Percentiles rank a stretch among this genome's conserved stretches.
Conservation (phyloP, 2,329 filamentous ascomycete species). For the Alternaria sp. region DNA sequence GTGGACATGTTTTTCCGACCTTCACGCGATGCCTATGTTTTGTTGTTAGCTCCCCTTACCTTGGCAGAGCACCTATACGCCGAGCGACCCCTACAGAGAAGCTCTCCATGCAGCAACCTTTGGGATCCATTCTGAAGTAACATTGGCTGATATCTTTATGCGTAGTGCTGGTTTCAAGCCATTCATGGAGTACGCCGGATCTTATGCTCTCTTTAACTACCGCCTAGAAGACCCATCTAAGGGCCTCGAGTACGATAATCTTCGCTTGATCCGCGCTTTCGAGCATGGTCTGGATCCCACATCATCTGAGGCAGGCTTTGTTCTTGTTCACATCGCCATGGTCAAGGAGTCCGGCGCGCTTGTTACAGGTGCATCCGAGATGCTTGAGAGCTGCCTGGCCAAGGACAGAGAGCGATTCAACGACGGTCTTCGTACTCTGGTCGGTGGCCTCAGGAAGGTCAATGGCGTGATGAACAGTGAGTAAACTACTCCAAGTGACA, state of each 20-base stretch:
- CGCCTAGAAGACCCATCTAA: slow-evolving; percentile 64
- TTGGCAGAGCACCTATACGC: not conserved
- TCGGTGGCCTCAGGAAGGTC: slow-evolving; percentile 72
- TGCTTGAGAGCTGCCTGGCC: slow-evolving; percentile 63
- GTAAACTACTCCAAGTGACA: slow-evolving; percentile 25
- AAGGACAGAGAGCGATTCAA: slow-evolving; percentile 68
- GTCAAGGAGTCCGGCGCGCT: slow-evolving; percentile 84
- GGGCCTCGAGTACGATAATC: slow-evolving; percentile 66
- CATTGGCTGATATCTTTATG: slow-evolving; percentile 28
- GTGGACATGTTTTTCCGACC: slow-evolving; percentile 49
- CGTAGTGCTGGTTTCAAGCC: slow-evolving; percentile 78
- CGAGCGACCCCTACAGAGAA: not conserved
- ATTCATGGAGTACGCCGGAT: slow-evolving; percentile 85
- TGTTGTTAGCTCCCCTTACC: not conserved
- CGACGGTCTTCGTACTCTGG: slow-evolving; percentile 57
- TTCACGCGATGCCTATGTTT: not conserved
- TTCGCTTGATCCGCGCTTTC: slow-evolving; percentile 89
- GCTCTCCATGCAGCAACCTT: not conserved
- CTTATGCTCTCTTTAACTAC: slow-evolving; percentile 71
- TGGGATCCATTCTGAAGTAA: not conserved
- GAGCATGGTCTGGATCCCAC: slow-evolving; percentile 86
- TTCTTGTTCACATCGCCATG: slow-evolving; percentile 97
- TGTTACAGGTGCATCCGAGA: slow-evolving; percentile 74
- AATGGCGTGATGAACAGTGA: slow-evolving; percentile 80
- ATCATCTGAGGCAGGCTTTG: slow-evolving; percentile 93